Evolutionary conservation across 148 eudicot genomes (phyloP), one percentile per base, ranked within the genome.

Genomic region (Camellia sinensis): DNA sequence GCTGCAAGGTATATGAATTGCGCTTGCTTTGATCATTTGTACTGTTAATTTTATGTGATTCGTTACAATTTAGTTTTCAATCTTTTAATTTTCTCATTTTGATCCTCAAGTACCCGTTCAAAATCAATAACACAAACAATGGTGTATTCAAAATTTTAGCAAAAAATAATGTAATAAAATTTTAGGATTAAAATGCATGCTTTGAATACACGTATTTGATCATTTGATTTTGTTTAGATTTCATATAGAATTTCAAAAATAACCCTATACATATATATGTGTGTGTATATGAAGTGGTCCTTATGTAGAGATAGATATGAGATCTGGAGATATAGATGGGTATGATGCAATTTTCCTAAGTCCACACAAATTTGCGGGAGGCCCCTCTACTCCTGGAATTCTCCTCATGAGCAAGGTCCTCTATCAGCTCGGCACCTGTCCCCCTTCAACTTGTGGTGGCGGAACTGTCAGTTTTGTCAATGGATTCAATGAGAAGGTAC

Each of bases 301-400:
- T 7, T 84, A 86, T 67, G 89, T 81, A 41, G 85, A 88, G 70
- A 86, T 88, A 7, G 73, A 80, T 53, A 88, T 86, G 91, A 88
- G 53, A 84, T 86, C 89, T 0, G 91, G 91, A 18, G 86, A 86
- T 57, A 10, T 79, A 5, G 89, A 86, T 54, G 91, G 91, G 12
- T 88, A 79, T 54, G 91, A 88, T 86, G 91, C 89, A 3, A 64
- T 86, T 9, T 88, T 86, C 44, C 67, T 86, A 3, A 86, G 91
- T 61, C 87, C 91, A 40, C 91, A 86, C 59, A 88, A 88, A 78
- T 88, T 88, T 45, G 21, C 86, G 2, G 89, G 91, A 2, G 91
- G 91, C 8, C 87, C 89, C 4, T 89, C 86, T 17, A 82, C 82
- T 53, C 89, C 91, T 0, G 91, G 91, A 45, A 81, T 88, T 17